A percentile compares a stretch with the other conserved stretches of the same genome.
These are phyloP conservation scores for Hyphopichia burtonii DNA, from an alignment of 1,139 yeast genomes.

Conservation along the genomic window DNA sequence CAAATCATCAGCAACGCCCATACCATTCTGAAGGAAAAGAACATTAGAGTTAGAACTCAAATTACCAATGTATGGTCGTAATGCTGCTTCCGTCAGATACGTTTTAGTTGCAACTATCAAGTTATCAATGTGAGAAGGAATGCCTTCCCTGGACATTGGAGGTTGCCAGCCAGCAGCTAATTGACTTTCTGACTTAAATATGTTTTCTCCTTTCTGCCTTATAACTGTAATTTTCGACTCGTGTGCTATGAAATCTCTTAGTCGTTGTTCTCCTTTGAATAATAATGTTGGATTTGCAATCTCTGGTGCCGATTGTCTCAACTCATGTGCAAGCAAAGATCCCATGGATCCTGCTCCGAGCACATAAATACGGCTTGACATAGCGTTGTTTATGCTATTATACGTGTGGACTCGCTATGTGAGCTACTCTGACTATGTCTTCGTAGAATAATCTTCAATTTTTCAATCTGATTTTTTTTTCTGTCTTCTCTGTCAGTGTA, in stretches of 20 bases:
- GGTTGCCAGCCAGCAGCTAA: conserved; percentile 4
- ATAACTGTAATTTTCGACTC: conserved; percentile 17
- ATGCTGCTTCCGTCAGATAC: conserved; percentile 49
- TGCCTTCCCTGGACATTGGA: conserved; percentile 3
- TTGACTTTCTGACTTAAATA: conserved; percentile 8
- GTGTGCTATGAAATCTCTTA: conserved; percentile 33
- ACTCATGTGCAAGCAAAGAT: conserved; percentile 38
- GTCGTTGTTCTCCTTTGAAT: conserved; percentile 35
- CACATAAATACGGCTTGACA: conserved; percentile 18
- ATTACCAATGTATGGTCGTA: conserved; percentile 41
- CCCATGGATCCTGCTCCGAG: conserved; percentile 50
- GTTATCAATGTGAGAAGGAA: conserved; percentile 45
- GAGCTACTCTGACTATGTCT: too few species aligned
- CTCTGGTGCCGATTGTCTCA: conserved; percentile 27
- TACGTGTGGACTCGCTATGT: too few species aligned
- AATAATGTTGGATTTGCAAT: conserved; percentile 33
- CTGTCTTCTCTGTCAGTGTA: neutral
- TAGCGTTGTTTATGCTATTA: too few species aligned
- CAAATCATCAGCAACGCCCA: conserved; percentile 63
- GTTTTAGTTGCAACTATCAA: conserved; percentile 66
- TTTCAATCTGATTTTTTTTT: neutral
- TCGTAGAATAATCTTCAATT: too few species aligned
- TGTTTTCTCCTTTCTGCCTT: conserved; percentile 17
- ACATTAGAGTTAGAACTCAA: conserved; percentile 50
- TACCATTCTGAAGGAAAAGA: conserved; percentile 74